These are phyloP conservation scores for Entonaema liquescens DNA, from an alignment of 495 filamentous ascomycete species.

Conservation along the genomic window DNA sequence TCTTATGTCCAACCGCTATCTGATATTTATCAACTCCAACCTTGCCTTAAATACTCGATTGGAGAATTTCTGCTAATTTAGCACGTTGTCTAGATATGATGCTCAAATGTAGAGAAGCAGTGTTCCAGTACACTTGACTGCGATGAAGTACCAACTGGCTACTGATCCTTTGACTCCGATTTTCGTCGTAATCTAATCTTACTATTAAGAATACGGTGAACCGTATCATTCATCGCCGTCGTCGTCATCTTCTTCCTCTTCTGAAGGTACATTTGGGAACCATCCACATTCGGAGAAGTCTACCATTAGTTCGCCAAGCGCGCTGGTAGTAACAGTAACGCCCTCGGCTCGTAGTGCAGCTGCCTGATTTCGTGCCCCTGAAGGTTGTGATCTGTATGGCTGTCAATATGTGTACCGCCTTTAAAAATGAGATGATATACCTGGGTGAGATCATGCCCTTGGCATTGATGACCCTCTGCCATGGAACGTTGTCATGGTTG, in stretches of 20 bases:
- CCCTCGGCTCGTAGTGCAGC: slow-evolving; percentile 71
- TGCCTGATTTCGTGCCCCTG: slow-evolving; percentile 75
- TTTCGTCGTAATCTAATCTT: neutral
- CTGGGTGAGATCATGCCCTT: slow-evolving; percentile 86
- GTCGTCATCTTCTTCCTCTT: slow-evolving; percentile 44
- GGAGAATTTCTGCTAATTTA: slow-evolving; percentile 17
- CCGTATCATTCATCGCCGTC: slow-evolving; percentile 3
- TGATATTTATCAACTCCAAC: slow-evolving; percentile 55
- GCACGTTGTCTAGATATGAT: neutral
- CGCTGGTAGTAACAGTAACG: slow-evolving; percentile 68
- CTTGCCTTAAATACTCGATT: neutral
- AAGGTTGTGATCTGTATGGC: slow-evolving; percentile 64
- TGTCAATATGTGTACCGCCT: slow-evolving; percentile 3
- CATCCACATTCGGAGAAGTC: slow-evolving; percentile 75
- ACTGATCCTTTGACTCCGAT: neutral
- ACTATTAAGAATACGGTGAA: slow-evolving; percentile 1
- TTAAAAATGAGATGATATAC: slow-evolving; percentile 51
- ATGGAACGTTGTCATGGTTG: slow-evolving; percentile 82
- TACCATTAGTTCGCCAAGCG: slow-evolving; percentile 75
- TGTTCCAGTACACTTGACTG: neutral
- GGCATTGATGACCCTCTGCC: slow-evolving; percentile 91
- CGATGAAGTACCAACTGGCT: neutral
- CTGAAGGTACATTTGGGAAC: slow-evolving; percentile 73
- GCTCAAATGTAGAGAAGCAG: neutral
- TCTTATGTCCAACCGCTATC: slow-evolving; percentile 82